Conservation (phyloP, 1,284 basidiomycete species). For the Ustilago bromivora region DNA sequence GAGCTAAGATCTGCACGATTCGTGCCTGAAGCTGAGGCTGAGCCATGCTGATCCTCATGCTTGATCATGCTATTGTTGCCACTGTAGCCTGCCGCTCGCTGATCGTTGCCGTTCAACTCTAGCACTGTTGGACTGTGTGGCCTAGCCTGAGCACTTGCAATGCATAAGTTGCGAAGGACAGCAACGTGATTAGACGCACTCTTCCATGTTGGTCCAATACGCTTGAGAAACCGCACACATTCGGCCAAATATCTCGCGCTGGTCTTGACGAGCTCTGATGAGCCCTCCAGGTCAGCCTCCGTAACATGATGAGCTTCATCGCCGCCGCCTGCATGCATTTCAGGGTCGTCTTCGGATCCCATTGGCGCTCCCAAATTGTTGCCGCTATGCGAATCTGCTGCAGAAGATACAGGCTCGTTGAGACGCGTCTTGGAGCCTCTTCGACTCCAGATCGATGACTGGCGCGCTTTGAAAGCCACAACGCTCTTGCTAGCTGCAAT, state of each 20-base stretch:
- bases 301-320: conserved; percentile 22
- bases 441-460: conserved; percentile 31
- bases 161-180: conserved; percentile 38
- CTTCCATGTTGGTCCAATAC: conserved; percentile 51
- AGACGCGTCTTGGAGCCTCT: conserved; percentile 8
- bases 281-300: conserved; percentile 38
- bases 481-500: conserved; percentile 43
- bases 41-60: conserved; percentile 5
- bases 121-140: conserved; percentile 14
- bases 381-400: neutral
- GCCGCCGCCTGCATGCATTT: conserved; percentile 15
- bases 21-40: neutral
- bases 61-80: neutral
- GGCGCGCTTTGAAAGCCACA: conserved; percentile 47
- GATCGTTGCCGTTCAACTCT: neutral
- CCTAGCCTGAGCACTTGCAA: conserved; percentile 45
- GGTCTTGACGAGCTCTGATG: conserved; percentile 41
- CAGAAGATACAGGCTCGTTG: conserved; percentile 1
- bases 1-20: neutral
- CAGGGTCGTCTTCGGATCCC: conserved; percentile 17
- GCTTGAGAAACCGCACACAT: conserved; percentile 46
- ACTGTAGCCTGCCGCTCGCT: neutral
- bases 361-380: neutral
- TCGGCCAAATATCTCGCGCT: conserved; percentile 44
- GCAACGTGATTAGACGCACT: conserved; percentile 49